Base-by-base conservation (phyloP, 108 stramenopile genomes). In the Cyclotella atomus region DNA sequence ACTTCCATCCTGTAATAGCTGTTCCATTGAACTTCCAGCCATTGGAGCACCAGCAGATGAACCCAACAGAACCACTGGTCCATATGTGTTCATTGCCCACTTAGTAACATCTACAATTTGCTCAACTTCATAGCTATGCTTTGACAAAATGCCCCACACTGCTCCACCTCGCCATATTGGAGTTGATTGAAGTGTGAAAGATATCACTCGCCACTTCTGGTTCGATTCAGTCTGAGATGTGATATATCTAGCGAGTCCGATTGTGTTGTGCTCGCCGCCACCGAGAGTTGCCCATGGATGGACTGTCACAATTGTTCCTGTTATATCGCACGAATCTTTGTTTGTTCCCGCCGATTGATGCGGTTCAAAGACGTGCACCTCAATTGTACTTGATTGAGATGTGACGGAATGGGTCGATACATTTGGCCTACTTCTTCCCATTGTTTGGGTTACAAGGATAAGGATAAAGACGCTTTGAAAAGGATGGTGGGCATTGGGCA, bases 201-300 rank as follows among this genome's bases (percentile, higher is more conserved):
- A 68, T 24, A 76, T 59, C 52, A 68, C 75, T 34, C 75, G 67
- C 75, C 75, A 76, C 30, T 46, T 41, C 21, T 38, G 46, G 21
- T 7, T 0, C 0, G 33, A 15, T 36, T 33, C 25, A 23, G 59
- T 35, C 12, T 16, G 32, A 59, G 38, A 43, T 16, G 44, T 35
- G 17, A 69, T 69, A 30, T 54, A 21, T 30, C 62, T 33, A 2
- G 71, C 71, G 15, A 73, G 50, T 19, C 68, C 68, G 12, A 68
- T 69, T 14, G 75, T 76, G 46, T 76, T 76, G 60, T 76, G 75
- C 60, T 76, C 75, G 14, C 67, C 75, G 7, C 75, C 75, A 5
- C 75, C 75, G 52, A 76, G 67, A 17, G 53, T 24, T 1, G 75
- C 46, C 75, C 75, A 76, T 0, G 75, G 75, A 52, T 76, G 75